phyloP scores from a whole-genome alignment of 2,329 filamentous ascomycete species.

The Penicillium sp. region DNA sequence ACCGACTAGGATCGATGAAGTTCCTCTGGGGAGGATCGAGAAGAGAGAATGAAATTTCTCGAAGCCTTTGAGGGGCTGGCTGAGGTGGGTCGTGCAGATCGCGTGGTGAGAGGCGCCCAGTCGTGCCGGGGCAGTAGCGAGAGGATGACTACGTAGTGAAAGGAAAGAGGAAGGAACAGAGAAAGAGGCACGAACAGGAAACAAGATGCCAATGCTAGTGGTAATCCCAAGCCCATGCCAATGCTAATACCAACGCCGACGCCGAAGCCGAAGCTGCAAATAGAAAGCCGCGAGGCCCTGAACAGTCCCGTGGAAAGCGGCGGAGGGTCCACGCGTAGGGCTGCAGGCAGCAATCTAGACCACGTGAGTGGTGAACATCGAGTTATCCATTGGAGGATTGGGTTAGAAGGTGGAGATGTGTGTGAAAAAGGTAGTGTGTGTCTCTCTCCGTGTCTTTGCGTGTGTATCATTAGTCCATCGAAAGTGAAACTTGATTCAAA shows the following conservation, averaged over 20 bases:
- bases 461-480: too few relatives aligned
- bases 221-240: not conserved
- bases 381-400: not conserved
- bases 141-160: not conserved
- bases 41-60: constrained; percentile 5
- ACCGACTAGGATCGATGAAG: not conserved
- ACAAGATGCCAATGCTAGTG: not conserved
- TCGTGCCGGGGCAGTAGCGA: not conserved
- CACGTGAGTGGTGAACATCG: not conserved
- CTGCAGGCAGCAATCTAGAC: constrained; percentile 15
- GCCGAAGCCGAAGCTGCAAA: not conserved
- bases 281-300: not conserved
- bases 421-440: too few relatives aligned
- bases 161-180: not conserved
- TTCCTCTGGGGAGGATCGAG: not conserved
- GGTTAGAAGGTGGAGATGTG: too few relatives aligned
- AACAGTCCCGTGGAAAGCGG: not conserved
- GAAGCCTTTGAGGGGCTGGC: constrained; percentile 17
- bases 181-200: not conserved
- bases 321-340: constrained; percentile 5
- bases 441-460: too few relatives aligned
- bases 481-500: too few relatives aligned
- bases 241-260: not conserved
- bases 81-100: constrained; percentile 21
- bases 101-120: not conserved